Conservation (phyloP, 2,329 filamentous ascomycete species). For the Cercospora berteroae region DNA sequence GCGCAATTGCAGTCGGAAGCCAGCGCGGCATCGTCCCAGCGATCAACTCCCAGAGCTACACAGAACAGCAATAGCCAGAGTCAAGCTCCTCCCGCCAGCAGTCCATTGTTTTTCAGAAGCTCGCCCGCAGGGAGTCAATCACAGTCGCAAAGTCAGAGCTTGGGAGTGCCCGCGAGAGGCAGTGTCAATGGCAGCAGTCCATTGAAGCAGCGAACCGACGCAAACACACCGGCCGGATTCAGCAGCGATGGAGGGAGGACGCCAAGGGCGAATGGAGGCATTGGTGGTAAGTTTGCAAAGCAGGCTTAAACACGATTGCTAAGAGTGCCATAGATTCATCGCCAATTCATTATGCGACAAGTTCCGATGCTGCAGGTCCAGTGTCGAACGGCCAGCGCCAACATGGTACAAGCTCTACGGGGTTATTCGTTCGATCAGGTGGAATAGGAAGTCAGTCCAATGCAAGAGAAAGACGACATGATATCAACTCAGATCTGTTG, state of each 20-base stretch:
- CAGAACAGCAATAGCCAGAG: conserved; percentile 28
- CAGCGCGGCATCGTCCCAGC: conserved; percentile 37
- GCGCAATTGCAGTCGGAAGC: conserved; percentile 45
- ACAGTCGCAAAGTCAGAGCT: conserved; percentile 29
- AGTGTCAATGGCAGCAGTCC: conserved; percentile 52
- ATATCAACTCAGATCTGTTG: conserved; percentile 79
- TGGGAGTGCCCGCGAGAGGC: conserved; percentile 37
- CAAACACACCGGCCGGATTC: conserved; percentile 31
- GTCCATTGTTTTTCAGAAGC: conserved; percentile 74
- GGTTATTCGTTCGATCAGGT: conserved; percentile 73
- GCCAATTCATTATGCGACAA: conserved; percentile 84
- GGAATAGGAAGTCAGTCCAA: conserved; percentile 52
- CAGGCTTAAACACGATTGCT: conserved; percentile 14
- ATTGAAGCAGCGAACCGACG: conserved; percentile 37
- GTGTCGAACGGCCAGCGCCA: conserved; percentile 52
- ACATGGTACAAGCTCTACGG: conserved; percentile 64
- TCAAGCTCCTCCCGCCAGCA: conserved; percentile 55
- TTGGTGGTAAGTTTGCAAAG: conserved; percentile 57
- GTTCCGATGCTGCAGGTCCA: conserved; percentile 59
- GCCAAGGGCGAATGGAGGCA: conserved; percentile 62
- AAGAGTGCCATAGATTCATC: conserved; percentile 68
- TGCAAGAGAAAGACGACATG: conserved; percentile 69
- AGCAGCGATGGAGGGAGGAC: conserved; percentile 65
- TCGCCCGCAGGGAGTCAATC: conserved; percentile 52
- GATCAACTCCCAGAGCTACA: conserved; percentile 19